A percentile compares a stretch with the other conserved stretches of the same genome.
Conservation (phyloP, 768 basidiomycete species). For the Lactifluus pinguis region DNA sequence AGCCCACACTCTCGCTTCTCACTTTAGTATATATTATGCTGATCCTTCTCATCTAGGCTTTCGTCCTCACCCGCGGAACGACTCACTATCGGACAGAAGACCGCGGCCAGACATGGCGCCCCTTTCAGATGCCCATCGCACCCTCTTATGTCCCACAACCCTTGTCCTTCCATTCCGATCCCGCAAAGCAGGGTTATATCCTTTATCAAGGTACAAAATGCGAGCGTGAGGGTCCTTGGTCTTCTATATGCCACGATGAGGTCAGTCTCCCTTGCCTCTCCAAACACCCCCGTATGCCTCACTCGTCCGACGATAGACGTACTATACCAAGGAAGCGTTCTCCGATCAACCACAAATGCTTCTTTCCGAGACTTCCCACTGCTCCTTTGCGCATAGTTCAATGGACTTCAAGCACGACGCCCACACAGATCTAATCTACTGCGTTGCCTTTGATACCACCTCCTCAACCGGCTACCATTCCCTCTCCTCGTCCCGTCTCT, state of each 20-base stretch:
- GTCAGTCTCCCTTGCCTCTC: slow-evolving; percentile 31
- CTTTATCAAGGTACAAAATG: slow-evolving; percentile 74
- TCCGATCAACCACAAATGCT: slow-evolving; percentile 47
- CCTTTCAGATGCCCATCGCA: slow-evolving; percentile 57
- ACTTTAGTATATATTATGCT: background rate
- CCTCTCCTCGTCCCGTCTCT: slow-evolving; percentile 62
- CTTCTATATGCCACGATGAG: slow-evolving; percentile 58
- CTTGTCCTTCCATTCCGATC: slow-evolving; percentile 81
- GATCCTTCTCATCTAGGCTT: slow-evolving; percentile 47
- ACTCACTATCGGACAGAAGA: slow-evolving; percentile 86
- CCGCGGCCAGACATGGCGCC: slow-evolving; percentile 79
- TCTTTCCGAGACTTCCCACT: slow-evolving; percentile 61
- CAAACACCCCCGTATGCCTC: background rate
- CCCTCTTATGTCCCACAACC: slow-evolving; percentile 54
- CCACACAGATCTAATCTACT: slow-evolving; percentile 70
- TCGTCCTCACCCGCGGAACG: slow-evolving; percentile 64
- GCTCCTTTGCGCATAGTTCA: slow-evolving; percentile 86
- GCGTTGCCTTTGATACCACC: slow-evolving; percentile 74
- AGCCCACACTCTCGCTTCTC: background rate
- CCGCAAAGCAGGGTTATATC: slow-evolving; percentile 59
- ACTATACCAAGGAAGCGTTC: slow-evolving; percentile 83
- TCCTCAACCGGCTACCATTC: slow-evolving; percentile 34
- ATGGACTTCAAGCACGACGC: slow-evolving; percentile 75
- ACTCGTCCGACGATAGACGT: slow-evolving; percentile 48
- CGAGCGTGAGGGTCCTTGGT: slow-evolving; percentile 40